Base-by-base conservation (phyloP, 2,329 filamentous ascomycete genomes). In the Clathrospora elynae region DNA sequence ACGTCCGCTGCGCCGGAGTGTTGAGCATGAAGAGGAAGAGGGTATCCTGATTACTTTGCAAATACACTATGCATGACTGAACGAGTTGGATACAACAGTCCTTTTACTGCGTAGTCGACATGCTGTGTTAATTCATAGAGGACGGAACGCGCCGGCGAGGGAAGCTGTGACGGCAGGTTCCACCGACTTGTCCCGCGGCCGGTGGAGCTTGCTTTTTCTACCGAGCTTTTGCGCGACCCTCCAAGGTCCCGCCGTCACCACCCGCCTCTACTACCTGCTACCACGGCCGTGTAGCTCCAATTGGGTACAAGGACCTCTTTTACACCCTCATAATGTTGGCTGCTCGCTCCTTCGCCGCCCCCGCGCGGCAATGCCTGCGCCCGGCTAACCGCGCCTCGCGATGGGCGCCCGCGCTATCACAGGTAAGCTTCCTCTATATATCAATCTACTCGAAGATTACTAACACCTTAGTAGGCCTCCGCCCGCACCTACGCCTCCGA, bases 321-420 rank as follows among this genome's bases (percentile, higher is more conserved):
- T 46, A 57, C 37, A 57, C 61, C 48, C 60, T 74, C 79, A 87
- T 71, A 68, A 96, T 96, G 90, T 79, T 95, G 75, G 85, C 87
- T 75, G 78, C 87, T 72, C 86, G 90, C 76, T 83, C 85, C 65
- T 82, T 91, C 73, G 83, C 85, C 73, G 82, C 82, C 67, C 86
- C 88, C 68, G 82, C 84, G 73, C 83, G 88, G 73, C 88, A 95
- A 78, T 88, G 83, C 80, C 77, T 91, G 73, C 85, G 86, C 73
- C 80, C 82, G 66, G 80, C 83, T 57, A 73, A 68, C 62, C 68
- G 73, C 59, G 63, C 71, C 51, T 73, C 73, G 45, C 67, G 70
- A 62, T 75, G 73, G 70, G 67, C 71, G 53, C 73, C 75, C 59
- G 71, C 75, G 59, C 70, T 75, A 61, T 71, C 72, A 61, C 82